Evolutionary conservation across 1,284 basidiomycete genomes (phyloP), one percentile per base, ranked within the genome.

Genomic region (Ganoderma resinaceum): DNA sequence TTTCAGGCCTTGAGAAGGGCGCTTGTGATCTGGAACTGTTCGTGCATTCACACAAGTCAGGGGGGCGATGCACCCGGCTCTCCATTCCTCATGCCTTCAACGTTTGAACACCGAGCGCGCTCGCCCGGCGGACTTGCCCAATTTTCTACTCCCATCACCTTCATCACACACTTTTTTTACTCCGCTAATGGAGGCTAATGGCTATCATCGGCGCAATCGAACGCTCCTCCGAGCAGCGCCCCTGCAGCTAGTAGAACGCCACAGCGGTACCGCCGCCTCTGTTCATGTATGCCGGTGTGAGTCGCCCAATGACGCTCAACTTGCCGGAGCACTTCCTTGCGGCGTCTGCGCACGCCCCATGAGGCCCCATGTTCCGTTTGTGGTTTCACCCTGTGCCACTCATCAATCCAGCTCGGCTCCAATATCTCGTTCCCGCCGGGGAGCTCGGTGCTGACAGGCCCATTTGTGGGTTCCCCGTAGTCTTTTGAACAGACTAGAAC

Each of bases 81-180:
- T 66, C 65, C 65, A 60, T 61, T 62, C 52, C 18, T 55, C 23
- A 9, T 46, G 43, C n/a, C 43, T 46, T 46, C 43, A 46, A 46
- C 43, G 43, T 46, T 43, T 66, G 60, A 66, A 66, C 60, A 57
- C 49, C 37, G 60, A 66, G 18, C 49, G 65, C 65, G 60, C 33
- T 23, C 37, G 12, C 49, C 60, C 60, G 38, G 33, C 52, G 62
- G 42, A 60, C 43, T 31, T 60, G n/a, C 35, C 46, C 26, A 65
- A 31, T 29, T 37, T 26, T n/a, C 29, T 29, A n/a, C 26, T 8
- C 38, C 26, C 60, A 40, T 61, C 38, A 31, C 23, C 12, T 7
- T 29, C 16, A 62, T 55, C 65, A n/a, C 65, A n/a, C 29, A 16
- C 60, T 12, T 18, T 26, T 33, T 57, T 8, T 33, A n/a, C 31